Evolutionary conservation across 805 yeast genomes (phyloP), one percentile per base, ranked within the genome.

Genomic region (Wickerhamomyces bovis): DNA sequence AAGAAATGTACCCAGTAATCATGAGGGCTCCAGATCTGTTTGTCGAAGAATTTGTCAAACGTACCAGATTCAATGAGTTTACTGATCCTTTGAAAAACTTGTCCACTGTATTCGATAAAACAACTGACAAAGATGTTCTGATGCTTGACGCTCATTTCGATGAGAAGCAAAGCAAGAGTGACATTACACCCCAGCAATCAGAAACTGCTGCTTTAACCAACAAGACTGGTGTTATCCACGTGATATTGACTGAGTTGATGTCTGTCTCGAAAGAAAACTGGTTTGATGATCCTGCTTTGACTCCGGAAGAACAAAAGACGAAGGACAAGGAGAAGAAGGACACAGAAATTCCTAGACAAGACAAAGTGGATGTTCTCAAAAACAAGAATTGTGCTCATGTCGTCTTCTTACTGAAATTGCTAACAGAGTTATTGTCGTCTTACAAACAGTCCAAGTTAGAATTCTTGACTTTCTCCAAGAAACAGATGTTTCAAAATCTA

Each of bases 371-470:
- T 39, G 61, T 76, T 12, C 63, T 73, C 41, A 72, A 68, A 46
- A 85, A 85, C 58, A 67, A 71, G 8, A 72, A 76, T 26, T 86
- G 83, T 63, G 73, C 81, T 0, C 83, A 85, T 55, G 78, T 81
- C 48, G 75, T 83, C 39, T 89, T 83, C 61, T 64, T 90, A 41
- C 65, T 90, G 36, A 86, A 81, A 53, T 66, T 79, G 0, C 63
- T 89, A 36, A 74, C 81, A 0, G 97, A 90, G 54, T 65, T 89
- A 8, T 63, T 90, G 8, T 77, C 82, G 2, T 85, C 96, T 2
- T 90, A 89, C 61, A 84, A 82, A 51, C 83, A 81, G 51, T 78
- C 89, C 43, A 90, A 90, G 61, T 73, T 85, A 43, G 96, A 89
- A 56, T 85, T 90, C 56, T 67, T 89, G 47, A 81, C 92, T 0